Percentiles rank a stretch among this genome's conserved stretches.
phyloP scores from a whole-genome alignment of 345 rosid genomes.

The Sisymbrium irio region DNA sequence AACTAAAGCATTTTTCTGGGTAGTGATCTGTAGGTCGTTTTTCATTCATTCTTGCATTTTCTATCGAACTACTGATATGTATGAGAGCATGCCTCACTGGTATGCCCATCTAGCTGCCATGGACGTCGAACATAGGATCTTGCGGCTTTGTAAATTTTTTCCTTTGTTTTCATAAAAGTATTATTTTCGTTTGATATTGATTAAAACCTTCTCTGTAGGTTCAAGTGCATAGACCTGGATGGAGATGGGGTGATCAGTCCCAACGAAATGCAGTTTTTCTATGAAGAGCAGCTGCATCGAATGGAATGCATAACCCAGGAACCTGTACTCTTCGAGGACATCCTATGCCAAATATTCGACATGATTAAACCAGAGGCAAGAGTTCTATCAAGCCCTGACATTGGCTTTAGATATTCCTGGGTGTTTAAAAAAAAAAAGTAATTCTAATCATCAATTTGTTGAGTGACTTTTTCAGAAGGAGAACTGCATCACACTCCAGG shows the following conservation, averaged over 20 bases:
- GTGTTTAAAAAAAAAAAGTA: no score
- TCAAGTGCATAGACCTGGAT: slow-evolving; percentile 86
- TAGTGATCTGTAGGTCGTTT: not conserved
- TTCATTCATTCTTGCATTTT: not conserved
- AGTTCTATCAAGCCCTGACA: not conserved
- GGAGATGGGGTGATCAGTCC: slow-evolving; percentile 76
- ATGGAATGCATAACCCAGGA: slow-evolving; percentile 83
- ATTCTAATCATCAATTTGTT: not conserved
- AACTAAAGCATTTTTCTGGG: not conserved
- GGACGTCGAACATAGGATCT: not conserved
- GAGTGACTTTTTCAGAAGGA: slow-evolving; percentile 35
- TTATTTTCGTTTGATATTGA: not conserved
- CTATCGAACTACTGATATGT: not conserved
- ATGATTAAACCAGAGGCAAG: slow-evolving; percentile 80
- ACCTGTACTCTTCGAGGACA: slow-evolving; percentile 77
- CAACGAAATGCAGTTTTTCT: slow-evolving; percentile 87
- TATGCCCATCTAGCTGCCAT: not conserved
- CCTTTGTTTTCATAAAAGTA: no score
- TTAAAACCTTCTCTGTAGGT: slow-evolving; percentile 47
- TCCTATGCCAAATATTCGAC: slow-evolving; percentile 82
- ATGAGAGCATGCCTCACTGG: not conserved
- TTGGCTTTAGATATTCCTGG: not conserved
- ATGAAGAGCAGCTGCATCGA: slow-evolving; percentile 86
- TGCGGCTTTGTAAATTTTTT: no score
- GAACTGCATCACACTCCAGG: slow-evolving; percentile 60